Evolutionary conservation across 768 basidiomycete species (phyloP).

Genomic region (Hortiboletus flavorubellus): DNA sequence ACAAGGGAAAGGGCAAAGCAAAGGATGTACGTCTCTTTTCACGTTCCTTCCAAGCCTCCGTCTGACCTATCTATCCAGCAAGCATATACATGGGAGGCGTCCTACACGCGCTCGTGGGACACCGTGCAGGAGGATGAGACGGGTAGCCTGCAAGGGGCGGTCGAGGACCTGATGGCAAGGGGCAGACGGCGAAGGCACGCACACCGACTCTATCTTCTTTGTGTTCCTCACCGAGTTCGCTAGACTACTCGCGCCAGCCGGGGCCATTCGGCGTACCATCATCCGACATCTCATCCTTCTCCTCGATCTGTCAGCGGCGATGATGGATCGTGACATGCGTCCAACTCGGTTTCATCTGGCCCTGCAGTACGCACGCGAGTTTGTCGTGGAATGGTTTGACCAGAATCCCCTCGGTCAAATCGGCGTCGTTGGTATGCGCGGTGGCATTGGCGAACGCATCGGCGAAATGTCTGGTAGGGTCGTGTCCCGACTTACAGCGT

Average conservation of each 20-base stretch:
- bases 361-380: constrained; percentile 87
- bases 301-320: constrained; percentile 87
- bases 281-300: constrained; percentile 92
- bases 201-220: background rate
- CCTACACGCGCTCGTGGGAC: constrained; percentile 94
- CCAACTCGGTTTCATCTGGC: constrained; percentile 91
- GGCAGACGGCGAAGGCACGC: constrained; percentile 77
- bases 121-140: constrained; percentile 94
- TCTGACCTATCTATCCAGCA: constrained; percentile 42
- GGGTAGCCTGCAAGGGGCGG: constrained; percentile 82
- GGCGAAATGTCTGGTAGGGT: constrained; percentile 87
- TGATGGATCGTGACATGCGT: constrained; percentile 95
- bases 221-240: constrained; percentile 5
- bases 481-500: background rate
- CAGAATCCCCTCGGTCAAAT: constrained; percentile 98
- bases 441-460: constrained; percentile 86
- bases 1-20: constrained; percentile 44
- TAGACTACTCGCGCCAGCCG: constrained; percentile 77
- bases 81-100: constrained; percentile 95
- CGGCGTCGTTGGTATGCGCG: constrained; percentile 89
- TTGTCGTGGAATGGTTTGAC: constrained; percentile 97
- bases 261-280: constrained; percentile 89
- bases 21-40: constrained; percentile 29
- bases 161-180: constrained; percentile 85
- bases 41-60: background rate